Evolutionary conservation across 441 rosid genomes (phyloP), one percentile per base, ranked within the genome.

Genomic region (Pelargonium myrrhifolium): DNA sequence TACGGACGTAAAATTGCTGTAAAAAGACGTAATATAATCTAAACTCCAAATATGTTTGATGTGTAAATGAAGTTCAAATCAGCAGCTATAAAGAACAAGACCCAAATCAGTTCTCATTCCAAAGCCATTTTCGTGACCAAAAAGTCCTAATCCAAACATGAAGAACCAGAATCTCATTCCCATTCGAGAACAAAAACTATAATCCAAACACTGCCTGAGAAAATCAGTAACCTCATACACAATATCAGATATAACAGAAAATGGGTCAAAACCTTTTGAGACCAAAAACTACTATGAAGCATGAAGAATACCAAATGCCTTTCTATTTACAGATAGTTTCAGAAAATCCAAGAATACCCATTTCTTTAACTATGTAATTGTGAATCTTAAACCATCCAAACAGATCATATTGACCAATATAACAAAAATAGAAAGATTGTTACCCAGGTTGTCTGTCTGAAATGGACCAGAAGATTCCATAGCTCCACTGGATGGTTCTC

Each of bases 401-500:
- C 45, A 45, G n/a, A 45, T 45, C 51, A 47, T 37, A 40, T 53
- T 49, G 64, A 47, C 35, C 21, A 56, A n/a, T 56, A 20, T 35
- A 39, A 47, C 11, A 69, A 39, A 65, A 40, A 39, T 22, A 43
- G 40, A 70, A 40, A 6, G 58, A 68, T 42, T 62, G 20, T 49
- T 83, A 90, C 96, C 90, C 88, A 62, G 82, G 89, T 64, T 87
- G 86, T 75, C 74, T 67, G 65, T 86, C 65, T 74, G 89, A 87
- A 67, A 79, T 68, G 74, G 96, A 82, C 96, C 97, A 91, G 75
- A 89, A 87, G 68, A 91, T 85, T 72, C 89, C 96, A 49, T 91
- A 91, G 78, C 93, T 91, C 97, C 97, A 91, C 64, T 91, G 87
- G 67, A 86, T 82, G 75, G 79, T 89, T 73, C 87, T 81, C 71